Percentiles rank a stretch among this genome's conserved stretches.
phyloP scores from a whole-genome alignment of 129 eudicot species.

The Helichrysum umbraculigerum region DNA sequence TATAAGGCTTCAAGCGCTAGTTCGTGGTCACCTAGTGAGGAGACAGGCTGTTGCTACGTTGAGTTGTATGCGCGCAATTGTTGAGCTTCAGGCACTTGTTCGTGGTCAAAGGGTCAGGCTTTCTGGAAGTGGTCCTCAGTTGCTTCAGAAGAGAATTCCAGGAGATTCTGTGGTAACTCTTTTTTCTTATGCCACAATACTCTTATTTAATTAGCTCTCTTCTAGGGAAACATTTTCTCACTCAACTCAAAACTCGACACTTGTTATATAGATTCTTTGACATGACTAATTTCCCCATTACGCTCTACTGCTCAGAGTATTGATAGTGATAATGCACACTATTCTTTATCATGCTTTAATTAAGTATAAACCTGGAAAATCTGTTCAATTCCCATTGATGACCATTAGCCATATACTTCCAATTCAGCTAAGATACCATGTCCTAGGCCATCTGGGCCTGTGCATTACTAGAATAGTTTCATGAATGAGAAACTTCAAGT shows the following conservation, averaged over 20 bases:
- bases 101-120: constrained; percentile 68
- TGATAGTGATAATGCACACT: background rate
- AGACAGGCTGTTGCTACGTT: constrained; percentile 89
- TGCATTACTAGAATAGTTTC: background rate
- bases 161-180: constrained; percentile 40
- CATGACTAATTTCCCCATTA: background rate
- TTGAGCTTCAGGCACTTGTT: constrained; percentile 76
- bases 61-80: constrained; percentile 73
- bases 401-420: background rate
- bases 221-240: background rate
- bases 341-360: background rate
- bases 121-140: constrained; percentile 42
- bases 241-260: background rate
- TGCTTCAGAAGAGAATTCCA: constrained; percentile 27
- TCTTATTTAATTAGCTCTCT: background rate
- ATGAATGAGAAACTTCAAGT: background rate
- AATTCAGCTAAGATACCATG: background rate
- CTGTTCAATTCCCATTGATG: background rate
- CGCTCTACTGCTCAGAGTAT: background rate
- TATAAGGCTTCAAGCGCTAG: constrained; percentile 86
- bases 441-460: background rate
- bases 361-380: background rate
- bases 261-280: background rate
- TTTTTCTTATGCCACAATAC: background rate
- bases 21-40: constrained; percentile 88